A percentile compares a stretch with the other conserved stretches of the same genome.
phyloP scores from a whole-genome alignment of 1,284 basidiomycete genomes.

The Acaromyces ingoldii region DNA sequence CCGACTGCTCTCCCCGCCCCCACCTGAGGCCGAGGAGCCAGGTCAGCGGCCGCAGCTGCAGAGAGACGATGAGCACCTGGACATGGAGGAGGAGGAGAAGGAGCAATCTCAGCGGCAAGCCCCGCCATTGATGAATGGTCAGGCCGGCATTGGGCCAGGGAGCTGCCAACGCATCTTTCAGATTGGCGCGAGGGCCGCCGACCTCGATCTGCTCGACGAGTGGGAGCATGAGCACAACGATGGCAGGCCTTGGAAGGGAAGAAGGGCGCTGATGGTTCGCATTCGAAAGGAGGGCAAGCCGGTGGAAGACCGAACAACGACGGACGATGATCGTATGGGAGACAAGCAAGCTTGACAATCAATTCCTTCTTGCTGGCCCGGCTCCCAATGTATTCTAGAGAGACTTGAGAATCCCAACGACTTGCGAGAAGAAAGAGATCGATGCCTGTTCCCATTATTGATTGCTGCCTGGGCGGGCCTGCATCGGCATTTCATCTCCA shows the following conservation, averaged over 20 bases:
- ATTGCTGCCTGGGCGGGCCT: no score
- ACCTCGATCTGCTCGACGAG: slow-evolving; percentile 64
- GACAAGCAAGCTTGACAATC: no score
- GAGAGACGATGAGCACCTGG: background rate
- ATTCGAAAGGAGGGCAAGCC: background rate
- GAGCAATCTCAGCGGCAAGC: no score
- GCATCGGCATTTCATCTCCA: no score
- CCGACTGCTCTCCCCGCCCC: slow-evolving; percentile 59
- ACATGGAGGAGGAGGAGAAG: background rate
- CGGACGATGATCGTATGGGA: no score
- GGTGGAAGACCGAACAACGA: no score
- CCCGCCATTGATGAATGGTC: slow-evolving; percentile 1
- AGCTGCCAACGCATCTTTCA: slow-evolving; percentile 43
- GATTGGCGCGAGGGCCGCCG: slow-evolving; percentile 56
- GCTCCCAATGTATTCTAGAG: no score
- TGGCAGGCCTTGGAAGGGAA: slow-evolving; percentile 64
- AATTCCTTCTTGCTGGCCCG: no score
- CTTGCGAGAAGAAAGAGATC: no score
- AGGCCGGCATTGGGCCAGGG: slow-evolving; percentile 27
- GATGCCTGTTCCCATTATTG: no score
- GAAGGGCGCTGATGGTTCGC: slow-evolving; percentile 10
- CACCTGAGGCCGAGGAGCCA: slow-evolving; percentile 49
- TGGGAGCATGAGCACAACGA: slow-evolving; percentile 70
- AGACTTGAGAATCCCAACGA: no score
- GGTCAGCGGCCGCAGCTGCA: background rate